phyloP scores from a whole-genome alignment of 2,329 filamentous ascomycete genomes.

The Pezicula neosporulosa region DNA sequence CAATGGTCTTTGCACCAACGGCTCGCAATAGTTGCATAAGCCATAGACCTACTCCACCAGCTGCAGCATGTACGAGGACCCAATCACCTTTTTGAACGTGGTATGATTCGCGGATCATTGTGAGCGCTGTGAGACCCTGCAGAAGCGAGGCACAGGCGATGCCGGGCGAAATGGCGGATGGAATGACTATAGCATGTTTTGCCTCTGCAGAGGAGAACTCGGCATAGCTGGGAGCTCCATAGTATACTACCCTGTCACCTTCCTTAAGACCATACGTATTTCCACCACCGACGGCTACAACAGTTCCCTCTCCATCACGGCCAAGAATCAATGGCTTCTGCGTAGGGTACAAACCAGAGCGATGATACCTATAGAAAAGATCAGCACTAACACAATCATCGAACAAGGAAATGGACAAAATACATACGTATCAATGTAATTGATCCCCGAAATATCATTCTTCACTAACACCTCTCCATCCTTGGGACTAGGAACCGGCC shows the following conservation, averaged over 20 bases:
- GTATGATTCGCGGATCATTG: slow-evolving; percentile 71
- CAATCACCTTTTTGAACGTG: slow-evolving; percentile 72
- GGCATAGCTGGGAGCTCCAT: slow-evolving; percentile 52
- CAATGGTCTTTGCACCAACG: slow-evolving; percentile 75
- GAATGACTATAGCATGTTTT: slow-evolving; percentile 56
- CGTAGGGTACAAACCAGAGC: slow-evolving; percentile 75
- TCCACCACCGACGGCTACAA: slow-evolving; percentile 58
- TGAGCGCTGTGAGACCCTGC: slow-evolving; percentile 80
- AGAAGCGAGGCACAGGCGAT: slow-evolving; percentile 67
- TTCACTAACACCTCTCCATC: slow-evolving; percentile 76
- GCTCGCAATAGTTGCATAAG: slow-evolving; percentile 71
- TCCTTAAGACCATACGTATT: slow-evolving; percentile 51
- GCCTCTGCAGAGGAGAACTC: slow-evolving; percentile 49
- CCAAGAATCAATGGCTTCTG: slow-evolving; percentile 72
- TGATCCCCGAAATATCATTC: slow-evolving; percentile 77
- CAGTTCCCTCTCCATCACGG: slow-evolving; percentile 71
- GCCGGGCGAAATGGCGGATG: slow-evolving; percentile 56
- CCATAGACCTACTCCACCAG: slow-evolving; percentile 75
- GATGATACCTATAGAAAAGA: slow-evolving; percentile 63
- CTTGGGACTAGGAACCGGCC: slow-evolving; percentile 65
- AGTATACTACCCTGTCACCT: slow-evolving; percentile 71
- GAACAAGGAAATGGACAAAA: no score
- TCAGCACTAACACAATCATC: no score
- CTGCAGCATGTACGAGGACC: slow-evolving; percentile 81
- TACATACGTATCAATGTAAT: slow-evolving; percentile 77